A percentile compares a stretch with the other conserved stretches of the same genome.
Evolutionary conservation across 176 grass and related monocot species (phyloP).

Genomic region (Eragrostis curvula): DNA sequence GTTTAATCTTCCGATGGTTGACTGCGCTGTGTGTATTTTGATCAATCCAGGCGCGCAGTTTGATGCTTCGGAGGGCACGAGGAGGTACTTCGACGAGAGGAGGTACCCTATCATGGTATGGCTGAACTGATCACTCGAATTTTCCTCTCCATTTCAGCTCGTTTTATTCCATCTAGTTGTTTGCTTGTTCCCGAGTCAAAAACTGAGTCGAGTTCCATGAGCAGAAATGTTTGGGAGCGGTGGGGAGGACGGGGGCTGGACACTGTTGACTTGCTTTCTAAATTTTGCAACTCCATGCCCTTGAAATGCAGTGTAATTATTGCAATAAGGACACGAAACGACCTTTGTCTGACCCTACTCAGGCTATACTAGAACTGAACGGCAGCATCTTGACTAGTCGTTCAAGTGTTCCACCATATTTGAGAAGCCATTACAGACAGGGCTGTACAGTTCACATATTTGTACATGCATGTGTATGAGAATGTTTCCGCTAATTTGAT

Average conservation of each 20-base stretch:
- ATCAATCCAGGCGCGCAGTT: conserved; percentile 57
- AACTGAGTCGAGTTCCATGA: background rate
- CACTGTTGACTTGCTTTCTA: background rate
- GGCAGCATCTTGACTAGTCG: background rate
- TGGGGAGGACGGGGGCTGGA: background rate
- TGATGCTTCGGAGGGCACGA: conserved; percentile 75
- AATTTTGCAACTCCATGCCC: background rate
- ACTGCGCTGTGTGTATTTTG: background rate
- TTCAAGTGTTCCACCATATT: background rate
- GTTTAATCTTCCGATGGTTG: background rate
- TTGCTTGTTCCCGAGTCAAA: background rate
- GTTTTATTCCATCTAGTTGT: background rate
- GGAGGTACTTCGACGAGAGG: conserved; percentile 74
- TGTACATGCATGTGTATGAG: background rate
- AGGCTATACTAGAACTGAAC: background rate
- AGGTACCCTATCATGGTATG: conserved; percentile 84
- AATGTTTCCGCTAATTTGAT: background rate
- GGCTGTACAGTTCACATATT: background rate
- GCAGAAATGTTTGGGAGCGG: background rate
- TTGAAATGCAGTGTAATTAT: background rate
- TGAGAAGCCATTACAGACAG: background rate
- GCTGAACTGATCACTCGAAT: background rate
- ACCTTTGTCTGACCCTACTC: background rate
- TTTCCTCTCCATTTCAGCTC: conserved; percentile 24
- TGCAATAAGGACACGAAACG: background rate